Evolutionary conservation across 495 filamentous ascomycete species (phyloP), one percentile per base, ranked within the genome.

Genomic region (Emericellopsis terricola): DNA sequence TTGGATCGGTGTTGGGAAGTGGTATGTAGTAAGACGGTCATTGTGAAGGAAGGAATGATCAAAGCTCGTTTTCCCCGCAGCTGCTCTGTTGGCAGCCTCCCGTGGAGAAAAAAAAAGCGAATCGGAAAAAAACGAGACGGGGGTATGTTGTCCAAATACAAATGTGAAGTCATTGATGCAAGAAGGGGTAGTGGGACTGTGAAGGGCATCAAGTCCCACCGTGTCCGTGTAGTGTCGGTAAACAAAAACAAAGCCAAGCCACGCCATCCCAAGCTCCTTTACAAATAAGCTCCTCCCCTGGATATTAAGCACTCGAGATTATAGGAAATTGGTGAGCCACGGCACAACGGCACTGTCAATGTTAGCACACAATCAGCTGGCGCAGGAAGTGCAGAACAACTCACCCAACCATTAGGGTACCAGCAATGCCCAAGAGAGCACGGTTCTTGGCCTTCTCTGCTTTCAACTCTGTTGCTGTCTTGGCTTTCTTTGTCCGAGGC

Each of bases 361-460:
- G 23, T n/a, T n/a, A n/a, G n/a, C n/a, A n/a, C n/a, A n/a, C n/a
- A n/a, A n/a, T n/a, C n/a, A n/a, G n/a, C n/a, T n/a, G n/a, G n/a
- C n/a, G n/a, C n/a, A n/a, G 23, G 23, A 27, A 27, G n/a, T 18
- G 15, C 8, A 20, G 24, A 18, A 17, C 15, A 16, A 76, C 84
- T 57, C 65, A 94, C 87, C 84, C 85, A 57, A 94, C 63, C 19
- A 79, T 78, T 52, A 94, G 69, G 15, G 78, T 82, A 28, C 77
- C 83, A 23, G 73, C 80, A 34, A 94, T 66, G 28, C 89, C 86
- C 45, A 91, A 62, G 37, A 89, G 62, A 34, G 87, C 82, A 45
- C 81, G 71, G 46, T 73, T 83, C 53, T 77, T 72, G 27, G 93
- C 77, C 41, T 69, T 76, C 54, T 93, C 80, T 51, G 77, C 83